phyloP scores from a whole-genome alignment of 2,329 filamentous ascomycete genomes.

The Fusarium longipes region DNA sequence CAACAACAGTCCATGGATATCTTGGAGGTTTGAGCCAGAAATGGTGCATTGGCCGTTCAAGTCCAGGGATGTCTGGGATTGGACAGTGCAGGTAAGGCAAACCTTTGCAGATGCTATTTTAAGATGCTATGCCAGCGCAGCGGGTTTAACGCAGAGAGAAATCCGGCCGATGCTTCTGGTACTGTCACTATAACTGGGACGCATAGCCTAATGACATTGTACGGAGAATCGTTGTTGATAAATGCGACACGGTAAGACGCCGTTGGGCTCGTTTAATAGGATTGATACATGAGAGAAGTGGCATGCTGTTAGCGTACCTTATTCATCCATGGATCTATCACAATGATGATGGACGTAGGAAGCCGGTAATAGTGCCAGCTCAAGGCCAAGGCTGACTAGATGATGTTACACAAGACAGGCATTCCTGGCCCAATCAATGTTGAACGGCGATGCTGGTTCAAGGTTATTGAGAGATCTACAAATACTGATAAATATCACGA shows the following conservation, averaged over 20 bases:
- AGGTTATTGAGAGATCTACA: neutral
- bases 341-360: slow-evolving; percentile 25
- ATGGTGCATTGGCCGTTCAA: slow-evolving; percentile 32
- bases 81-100: slow-evolving; percentile 37
- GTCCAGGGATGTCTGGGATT: slow-evolving; percentile 35
- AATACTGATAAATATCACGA: neutral
- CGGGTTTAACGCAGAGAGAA: slow-evolving; percentile 12
- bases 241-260: neutral
- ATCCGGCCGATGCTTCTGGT: neutral
- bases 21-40: neutral
- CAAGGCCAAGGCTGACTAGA: slow-evolving; percentile 3
- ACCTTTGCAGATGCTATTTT: slow-evolving; percentile 42
- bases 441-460: slow-evolving; percentile 8
- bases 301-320: slow-evolving; percentile 14
- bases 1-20: neutral
- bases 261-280: neutral
- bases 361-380: slow-evolving; percentile 17
- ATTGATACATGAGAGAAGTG: slow-evolving; percentile 7
- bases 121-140: slow-evolving; percentile 39
- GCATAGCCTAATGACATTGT: neutral
- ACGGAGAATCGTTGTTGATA: neutral
- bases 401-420: slow-evolving; percentile 14
- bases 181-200: neutral
- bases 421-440: neutral
- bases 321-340: too few relatives aligned